Conservation (phyloP, 176 grass and related monocot genomes). For the Typha latifolia region DNA sequence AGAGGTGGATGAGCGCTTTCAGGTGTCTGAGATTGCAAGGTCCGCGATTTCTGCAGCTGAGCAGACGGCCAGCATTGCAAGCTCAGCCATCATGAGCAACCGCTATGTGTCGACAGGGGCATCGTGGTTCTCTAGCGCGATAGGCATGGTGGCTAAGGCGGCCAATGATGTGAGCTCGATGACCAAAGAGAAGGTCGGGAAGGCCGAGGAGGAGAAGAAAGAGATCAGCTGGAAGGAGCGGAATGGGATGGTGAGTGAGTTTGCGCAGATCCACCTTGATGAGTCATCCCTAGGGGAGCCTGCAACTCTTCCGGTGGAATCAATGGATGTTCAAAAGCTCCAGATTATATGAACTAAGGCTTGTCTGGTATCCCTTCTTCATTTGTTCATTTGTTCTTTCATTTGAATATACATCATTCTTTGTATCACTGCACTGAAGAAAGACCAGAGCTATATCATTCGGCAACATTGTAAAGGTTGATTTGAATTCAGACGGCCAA, state of each 20-base stretch:
- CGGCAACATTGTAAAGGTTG: no score
- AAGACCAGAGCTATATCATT: no score
- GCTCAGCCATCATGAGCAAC: constrained; percentile 69
- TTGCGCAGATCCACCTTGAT: constrained; percentile 73
- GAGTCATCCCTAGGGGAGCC: constrained; percentile 50
- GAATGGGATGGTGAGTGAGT: constrained; percentile 65
- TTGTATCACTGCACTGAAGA: no score
- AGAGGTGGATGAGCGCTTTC: constrained; percentile 74
- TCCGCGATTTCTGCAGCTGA: constrained; percentile 70
- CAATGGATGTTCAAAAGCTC: constrained; percentile 69
- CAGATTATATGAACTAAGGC: constrained; percentile 35
- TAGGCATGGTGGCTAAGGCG: constrained; percentile 68
- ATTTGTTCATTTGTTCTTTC: not conserved
- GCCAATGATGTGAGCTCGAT: constrained; percentile 63
- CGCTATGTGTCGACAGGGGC: constrained; percentile 78
- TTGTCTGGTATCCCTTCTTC: not conserved
- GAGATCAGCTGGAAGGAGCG: constrained; percentile 66
- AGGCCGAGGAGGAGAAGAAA: constrained; percentile 76
- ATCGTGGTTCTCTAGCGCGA: constrained; percentile 67
- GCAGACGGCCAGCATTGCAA: constrained; percentile 61
- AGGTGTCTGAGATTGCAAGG: constrained; percentile 66
- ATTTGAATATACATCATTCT: not conserved
- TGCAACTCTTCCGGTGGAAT: constrained; percentile 59
- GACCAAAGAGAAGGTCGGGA: constrained; percentile 85
- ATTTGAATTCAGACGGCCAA: no score